Evolutionary conservation across 148 eudicot species (phyloP), one percentile per base, ranked within the genome.

Genomic region (Diospyros lotus): DNA sequence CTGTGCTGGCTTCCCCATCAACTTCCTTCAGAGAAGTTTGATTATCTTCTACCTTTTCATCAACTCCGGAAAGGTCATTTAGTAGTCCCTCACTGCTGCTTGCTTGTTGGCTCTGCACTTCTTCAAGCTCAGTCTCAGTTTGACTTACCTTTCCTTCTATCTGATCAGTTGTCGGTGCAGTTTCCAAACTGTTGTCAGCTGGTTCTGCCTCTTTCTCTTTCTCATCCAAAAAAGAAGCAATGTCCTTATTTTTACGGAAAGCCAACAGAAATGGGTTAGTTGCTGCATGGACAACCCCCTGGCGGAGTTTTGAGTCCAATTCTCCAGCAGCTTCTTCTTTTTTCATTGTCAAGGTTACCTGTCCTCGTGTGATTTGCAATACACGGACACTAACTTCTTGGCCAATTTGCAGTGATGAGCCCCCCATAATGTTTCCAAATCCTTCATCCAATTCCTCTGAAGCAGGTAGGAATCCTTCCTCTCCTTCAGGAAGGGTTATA

Each of bases 321-420:
- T 78, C 79, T 72, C 65, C 73, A 75, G 9, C 82, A 74, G 80
- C 89, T 75, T 93, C 97, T 63, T 91, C 91, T 77, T 75, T 85
- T 73, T 87, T 93, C 93, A 91, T 93, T 1, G 98, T 96, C 73
- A 96, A 80, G 43, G 93, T 88, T 52, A 88, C 86, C 69, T 80
- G 83, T 60, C 96, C 99, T 83, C 99, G 84, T 65, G 82, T 46
- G 68, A 86, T 72, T 40, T 90, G 86, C 82, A 95, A 76, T 9
- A 95, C 99, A 4, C 97, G 89, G 51, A 92, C 96, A 52, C 76
- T 86, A 67, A 95, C 93, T 81, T 92, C 96, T 87, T 95, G 96
- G 48, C 96, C 97, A 54, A 89, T 78, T 82, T 88, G 84, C 74
- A 95, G 63, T 0, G 97, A 84, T n/a, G 97, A 80, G 43, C 79